Base-by-base conservation (phyloP, 139 green algal species). In the Micractinium conductrix region DNA sequence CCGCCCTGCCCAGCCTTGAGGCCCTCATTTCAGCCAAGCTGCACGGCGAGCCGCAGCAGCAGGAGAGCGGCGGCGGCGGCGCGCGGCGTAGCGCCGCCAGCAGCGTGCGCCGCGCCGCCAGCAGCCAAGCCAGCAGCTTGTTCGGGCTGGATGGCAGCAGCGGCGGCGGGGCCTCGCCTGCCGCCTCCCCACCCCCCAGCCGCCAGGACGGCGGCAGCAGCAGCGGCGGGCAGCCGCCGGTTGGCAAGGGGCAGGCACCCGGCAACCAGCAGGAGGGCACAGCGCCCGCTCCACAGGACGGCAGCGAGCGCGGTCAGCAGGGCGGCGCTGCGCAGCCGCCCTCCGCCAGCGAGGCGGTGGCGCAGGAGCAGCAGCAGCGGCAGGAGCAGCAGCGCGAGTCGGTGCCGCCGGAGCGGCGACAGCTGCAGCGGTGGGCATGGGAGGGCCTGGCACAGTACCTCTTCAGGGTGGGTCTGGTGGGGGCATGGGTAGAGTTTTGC, bases 381-480 rank as follows among this genome's bases (percentile, higher is more conserved):
- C 74, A n/a, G 74, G 22, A 38, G 35, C 43, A 53, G 79, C 79
- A 45, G 63, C 43, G 8, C 42, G n/a, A 84, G n/a, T 10, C 45
- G 74, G 21, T 55, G 75, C 33, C 19, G n/a, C 45, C 35, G 75
- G 28, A 69, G 83, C 72, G 44, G 80, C n/a, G 35, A 72, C 84
- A 44, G 72, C 70, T 90, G 86, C 71, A 78, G 30, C 79, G 62
- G 42, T n/a, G 33, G 35, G 84, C 72, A 1, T 72, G 73, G 73
- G 44, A 79, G 44, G 43, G 71, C 30, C 30, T 90, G 8, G 81
- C 85, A 4, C 72, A 80, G 9, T 92, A 90, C 68, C 62, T 92
- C 5, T 89, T 88, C 58, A 80, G 80, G 45, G 86, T 79, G 70
- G 58, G 80, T 22, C 53, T 14, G 53, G 53, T n/a, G n/a, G n/a